phyloP scores from a whole-genome alignment of 345 rosid species.

The Toxicodendron radicans region DNA sequence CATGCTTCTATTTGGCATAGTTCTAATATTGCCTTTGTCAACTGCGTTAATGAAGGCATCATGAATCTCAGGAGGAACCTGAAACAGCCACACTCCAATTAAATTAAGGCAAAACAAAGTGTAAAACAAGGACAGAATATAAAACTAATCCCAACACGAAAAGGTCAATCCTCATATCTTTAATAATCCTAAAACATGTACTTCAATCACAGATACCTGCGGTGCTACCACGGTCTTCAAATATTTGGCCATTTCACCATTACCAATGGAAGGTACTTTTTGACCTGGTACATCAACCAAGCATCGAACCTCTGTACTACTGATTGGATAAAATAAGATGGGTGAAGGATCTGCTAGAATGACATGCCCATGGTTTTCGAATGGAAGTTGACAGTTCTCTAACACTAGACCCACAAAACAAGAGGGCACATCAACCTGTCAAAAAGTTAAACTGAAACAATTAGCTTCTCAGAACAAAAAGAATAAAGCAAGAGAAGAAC shows the following conservation, averaged over 20 bases:
- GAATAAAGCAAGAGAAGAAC: slow-evolving; percentile 4
- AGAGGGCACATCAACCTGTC: slow-evolving; percentile 55
- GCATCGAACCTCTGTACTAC: slow-evolving; percentile 52
- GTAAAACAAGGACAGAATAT: neutral
- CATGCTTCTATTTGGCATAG: slow-evolving; percentile 61
- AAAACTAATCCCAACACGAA: neutral
- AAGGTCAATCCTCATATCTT: neutral
- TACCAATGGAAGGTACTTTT: slow-evolving; percentile 47
- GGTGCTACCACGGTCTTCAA: slow-evolving; percentile 41
- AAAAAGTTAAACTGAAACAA: neutral
- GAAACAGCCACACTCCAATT: slow-evolving; percentile 15
- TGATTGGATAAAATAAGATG: slow-evolving; percentile 52
- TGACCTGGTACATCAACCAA: slow-evolving; percentile 50
- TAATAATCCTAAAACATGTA: neutral
- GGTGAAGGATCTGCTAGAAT: slow-evolving; percentile 58
- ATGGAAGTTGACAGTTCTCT: slow-evolving; percentile 53
- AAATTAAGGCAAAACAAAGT: slow-evolving; percentile 1
- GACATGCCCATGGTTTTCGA: slow-evolving; percentile 50
- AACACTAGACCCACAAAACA: slow-evolving; percentile 49
- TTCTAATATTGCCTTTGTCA: slow-evolving; percentile 48
- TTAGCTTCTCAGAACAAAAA: slow-evolving; percentile 3
- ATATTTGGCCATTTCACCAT: slow-evolving; percentile 47
- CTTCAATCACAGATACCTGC: slow-evolving; percentile 24
- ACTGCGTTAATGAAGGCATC: slow-evolving; percentile 43
- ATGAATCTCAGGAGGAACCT: slow-evolving; percentile 39